phyloP scores from a whole-genome alignment of 768 basidiomycete genomes.

The Leucosporidium yakuticum region DNA sequence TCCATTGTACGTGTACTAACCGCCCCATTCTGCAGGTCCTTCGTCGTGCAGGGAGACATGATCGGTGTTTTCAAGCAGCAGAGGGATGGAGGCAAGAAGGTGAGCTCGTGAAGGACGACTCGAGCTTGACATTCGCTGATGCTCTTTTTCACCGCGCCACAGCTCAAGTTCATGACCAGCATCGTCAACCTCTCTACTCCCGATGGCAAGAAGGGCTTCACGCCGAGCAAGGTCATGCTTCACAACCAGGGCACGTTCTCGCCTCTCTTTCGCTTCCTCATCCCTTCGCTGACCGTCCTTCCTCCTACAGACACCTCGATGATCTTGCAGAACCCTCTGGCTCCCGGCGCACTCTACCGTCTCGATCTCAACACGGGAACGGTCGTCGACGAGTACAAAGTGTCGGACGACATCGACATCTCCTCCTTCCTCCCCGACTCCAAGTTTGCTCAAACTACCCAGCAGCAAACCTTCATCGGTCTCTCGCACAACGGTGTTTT shows the following conservation, averaged over 20 bases:
- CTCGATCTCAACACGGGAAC: constrained; percentile 91
- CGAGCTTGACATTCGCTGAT: constrained; percentile 62
- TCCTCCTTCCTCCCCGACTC: constrained; percentile 83
- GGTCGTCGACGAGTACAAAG: constrained; percentile 97
- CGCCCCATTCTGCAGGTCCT: constrained; percentile 51
- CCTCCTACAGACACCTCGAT: constrained; percentile 69
- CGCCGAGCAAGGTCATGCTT: constrained; percentile 60
- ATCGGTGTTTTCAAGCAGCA: constrained; percentile 40
- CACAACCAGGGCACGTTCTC: constrained; percentile 36
- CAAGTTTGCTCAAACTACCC: constrained; percentile 91
- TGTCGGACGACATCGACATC: constrained; percentile 81
- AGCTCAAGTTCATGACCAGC: constrained; percentile 77
- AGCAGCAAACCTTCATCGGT: constrained; percentile 87
- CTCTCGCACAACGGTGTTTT: constrained; percentile 90
- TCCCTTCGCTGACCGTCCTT: constrained; percentile 5
- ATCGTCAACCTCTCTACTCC: constrained; percentile 75
- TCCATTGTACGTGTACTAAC: constrained; percentile 49
- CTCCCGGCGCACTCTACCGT: constrained; percentile 73
- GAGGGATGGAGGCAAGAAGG: constrained; percentile 36
- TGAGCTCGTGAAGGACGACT: background rate
- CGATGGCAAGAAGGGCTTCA: constrained; percentile 70
- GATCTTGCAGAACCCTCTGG: constrained; percentile 77
- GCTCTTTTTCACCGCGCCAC: constrained; percentile 56
- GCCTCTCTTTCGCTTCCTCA: background rate
- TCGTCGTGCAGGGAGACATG: constrained; percentile 74